A percentile compares a stretch with the other conserved stretches of the same genome.
Conservation (phyloP, 1,284 basidiomycete genomes). For the Phellinidium pouzarii region DNA sequence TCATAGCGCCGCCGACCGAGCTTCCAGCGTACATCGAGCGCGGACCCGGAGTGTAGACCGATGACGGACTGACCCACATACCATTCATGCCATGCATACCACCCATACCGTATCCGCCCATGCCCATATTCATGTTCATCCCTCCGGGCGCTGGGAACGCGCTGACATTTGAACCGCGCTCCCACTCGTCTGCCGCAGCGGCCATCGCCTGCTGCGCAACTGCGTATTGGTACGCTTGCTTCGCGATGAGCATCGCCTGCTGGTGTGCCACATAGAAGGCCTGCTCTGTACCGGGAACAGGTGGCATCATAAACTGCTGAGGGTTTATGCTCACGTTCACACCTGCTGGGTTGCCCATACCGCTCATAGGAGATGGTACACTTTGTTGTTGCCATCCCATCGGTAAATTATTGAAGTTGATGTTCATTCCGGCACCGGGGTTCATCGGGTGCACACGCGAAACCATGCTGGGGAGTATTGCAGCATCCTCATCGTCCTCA, state of each 20-base stretch:
- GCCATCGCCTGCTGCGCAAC: slow-evolving; percentile 82
- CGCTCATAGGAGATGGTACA: slow-evolving; percentile 6
- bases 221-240: slow-evolving; percentile 79
- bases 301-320: slow-evolving; percentile 43
- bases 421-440: slow-evolving; percentile 15
- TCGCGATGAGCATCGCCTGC: slow-evolving; percentile 73
- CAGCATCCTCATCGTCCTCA: slow-evolving; percentile 49
- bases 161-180: slow-evolving; percentile 57
- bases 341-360: slow-evolving; percentile 19
- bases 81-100: slow-evolving; percentile 31
- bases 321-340: slow-evolving; percentile 32
- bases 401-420: slow-evolving; percentile 20
- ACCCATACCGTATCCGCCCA: slow-evolving; percentile 26
- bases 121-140: slow-evolving; percentile 25
- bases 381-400: slow-evolving; percentile 22
- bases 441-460: slow-evolving; percentile 26
- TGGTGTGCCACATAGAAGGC: slow-evolving; percentile 65
- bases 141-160: slow-evolving; percentile 37
- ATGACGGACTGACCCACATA: slow-evolving; percentile 34
- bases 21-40: slow-evolving; percentile 51
- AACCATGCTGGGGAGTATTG: slow-evolving; percentile 30
- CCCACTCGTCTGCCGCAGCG: slow-evolving; percentile 79
- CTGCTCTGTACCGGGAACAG: slow-evolving; percentile 40
- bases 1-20: slow-evolving; percentile 38
- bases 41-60: slow-evolving; percentile 43